phyloP scores from a whole-genome alignment of 768 basidiomycete genomes.

The Lentinula lateritia region DNA sequence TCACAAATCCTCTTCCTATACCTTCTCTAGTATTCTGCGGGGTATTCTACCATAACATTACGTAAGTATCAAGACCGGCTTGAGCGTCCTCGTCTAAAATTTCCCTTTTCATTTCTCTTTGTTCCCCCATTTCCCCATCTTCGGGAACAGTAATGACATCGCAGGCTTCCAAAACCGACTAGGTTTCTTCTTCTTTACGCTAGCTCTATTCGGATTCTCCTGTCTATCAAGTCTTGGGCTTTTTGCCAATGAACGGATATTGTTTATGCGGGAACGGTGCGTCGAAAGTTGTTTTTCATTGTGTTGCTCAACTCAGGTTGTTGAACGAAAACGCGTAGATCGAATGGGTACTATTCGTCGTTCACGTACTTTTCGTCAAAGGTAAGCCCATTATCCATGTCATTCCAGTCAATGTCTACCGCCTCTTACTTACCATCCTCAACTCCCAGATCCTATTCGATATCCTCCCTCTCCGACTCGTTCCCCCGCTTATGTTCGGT shows the following conservation, averaged over 20 bases:
- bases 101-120: no score
- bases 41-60: conserved; percentile 86
- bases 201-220: conserved; percentile 96
- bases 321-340: conserved; percentile 35
- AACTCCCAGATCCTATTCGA: conserved; percentile 80
- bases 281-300: conserved; percentile 9
- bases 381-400: conserved; percentile 29
- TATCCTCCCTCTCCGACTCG: conserved; percentile 88
- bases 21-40: conserved; percentile 71
- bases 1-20: background rate
- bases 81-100: no score
- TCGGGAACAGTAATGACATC: conserved; percentile 68
- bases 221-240: conserved; percentile 90
- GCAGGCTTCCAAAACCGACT: conserved; percentile 95
- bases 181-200: conserved; percentile 94
- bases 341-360: conserved; percentile 97
- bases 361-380: conserved; percentile 97
- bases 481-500: conserved; percentile 93
- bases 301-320: background rate
- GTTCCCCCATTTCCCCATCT: no score
- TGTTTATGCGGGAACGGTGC: conserved; percentile 98
- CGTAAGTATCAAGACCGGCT: conserved; percentile 32
- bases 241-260: conserved; percentile 90
- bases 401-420: background rate
- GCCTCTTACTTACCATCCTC: background rate